These are phyloP conservation scores for Albatrellus ellisii DNA, from an alignment of 768 basidiomycete species.

Conservation along the genomic window DNA sequence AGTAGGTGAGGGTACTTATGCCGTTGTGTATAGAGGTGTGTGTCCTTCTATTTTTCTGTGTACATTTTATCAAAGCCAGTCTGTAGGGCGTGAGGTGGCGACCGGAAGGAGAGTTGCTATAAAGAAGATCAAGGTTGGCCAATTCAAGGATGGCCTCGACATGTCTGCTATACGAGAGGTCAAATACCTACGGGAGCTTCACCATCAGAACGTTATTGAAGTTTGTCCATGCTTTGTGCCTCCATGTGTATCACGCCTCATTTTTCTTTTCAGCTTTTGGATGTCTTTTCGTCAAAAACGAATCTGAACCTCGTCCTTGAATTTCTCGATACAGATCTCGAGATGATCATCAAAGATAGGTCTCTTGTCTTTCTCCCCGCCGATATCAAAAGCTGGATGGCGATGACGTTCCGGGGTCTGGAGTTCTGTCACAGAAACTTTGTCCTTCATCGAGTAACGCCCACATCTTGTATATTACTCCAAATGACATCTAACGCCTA, in stretches of 20 bases:
- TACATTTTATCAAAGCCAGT: slow-evolving; percentile 8
- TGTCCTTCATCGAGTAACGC: slow-evolving; percentile 77
- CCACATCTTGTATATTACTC: not conserved
- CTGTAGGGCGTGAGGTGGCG: slow-evolving; percentile 53
- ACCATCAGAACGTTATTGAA: slow-evolving; percentile 92
- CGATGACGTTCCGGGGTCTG: slow-evolving; percentile 94
- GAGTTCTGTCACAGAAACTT: slow-evolving; percentile 97
- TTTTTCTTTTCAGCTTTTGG: slow-evolving; percentile 57
- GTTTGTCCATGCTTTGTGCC: slow-evolving; percentile 25
- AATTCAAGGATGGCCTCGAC: slow-evolving; percentile 95
- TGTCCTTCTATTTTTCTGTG: slow-evolving; percentile 5
- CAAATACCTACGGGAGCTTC: slow-evolving; percentile 88
- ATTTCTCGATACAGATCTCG: slow-evolving; percentile 91
- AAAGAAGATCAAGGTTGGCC: slow-evolving; percentile 95
- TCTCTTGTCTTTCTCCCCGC: slow-evolving; percentile 85
- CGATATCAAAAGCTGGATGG: slow-evolving; percentile 98
- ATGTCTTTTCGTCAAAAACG: slow-evolving; percentile 92
- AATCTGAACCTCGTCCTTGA: slow-evolving; percentile 97
- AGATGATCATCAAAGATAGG: slow-evolving; percentile 93
- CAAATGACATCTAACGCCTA: not conserved
- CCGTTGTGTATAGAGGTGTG: slow-evolving; percentile 86
- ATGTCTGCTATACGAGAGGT: slow-evolving; percentile 99
- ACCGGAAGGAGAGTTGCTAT: slow-evolving; percentile 86
- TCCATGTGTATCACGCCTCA: too few relatives aligned
- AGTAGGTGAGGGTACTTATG: slow-evolving; percentile 88